Conservation (phyloP, 352 stramenopile genomes). For the Globisporangium solare region DNA sequence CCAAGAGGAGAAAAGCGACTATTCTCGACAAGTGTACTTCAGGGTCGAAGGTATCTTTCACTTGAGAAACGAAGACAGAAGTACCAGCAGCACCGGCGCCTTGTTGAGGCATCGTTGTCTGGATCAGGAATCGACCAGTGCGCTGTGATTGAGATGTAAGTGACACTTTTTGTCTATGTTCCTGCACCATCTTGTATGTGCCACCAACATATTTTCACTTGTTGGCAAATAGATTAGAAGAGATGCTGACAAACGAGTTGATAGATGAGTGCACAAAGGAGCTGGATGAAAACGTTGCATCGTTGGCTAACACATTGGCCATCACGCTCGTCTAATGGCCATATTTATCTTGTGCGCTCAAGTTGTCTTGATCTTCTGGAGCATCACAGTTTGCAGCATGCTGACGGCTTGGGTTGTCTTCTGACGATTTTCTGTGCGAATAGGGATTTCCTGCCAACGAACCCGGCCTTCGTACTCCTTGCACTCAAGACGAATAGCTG, state of each 20-base stretch:
- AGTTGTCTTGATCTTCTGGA: not conserved
- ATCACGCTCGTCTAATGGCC: conserved; percentile 18
- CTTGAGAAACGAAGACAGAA: conserved; percentile 49
- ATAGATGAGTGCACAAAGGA: conserved; percentile 22
- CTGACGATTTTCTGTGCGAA: conserved; percentile 36
- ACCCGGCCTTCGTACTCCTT: conserved; percentile 19
- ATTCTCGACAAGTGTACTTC: conserved; percentile 14
- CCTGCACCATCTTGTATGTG: not conserved
- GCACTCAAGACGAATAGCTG: conserved; percentile 12
- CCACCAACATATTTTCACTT: not conserved
- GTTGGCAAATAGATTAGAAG: conserved; percentile 19
- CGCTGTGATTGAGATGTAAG: conserved; percentile 61
- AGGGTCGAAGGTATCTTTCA: conserved; percentile 7
- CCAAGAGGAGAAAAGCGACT: conserved; percentile 17
- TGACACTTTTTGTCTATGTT: not conserved
- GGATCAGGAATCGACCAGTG: conserved; percentile 54
- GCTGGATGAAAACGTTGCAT: conserved; percentile 23
- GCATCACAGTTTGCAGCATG: conserved; percentile 10
- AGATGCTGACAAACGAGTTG: conserved; percentile 33
- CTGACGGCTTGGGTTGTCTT: conserved; percentile 16
- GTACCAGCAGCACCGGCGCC: conserved; percentile 44
- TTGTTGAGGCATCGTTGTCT: conserved; percentile 52
- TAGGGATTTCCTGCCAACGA: conserved; percentile 27
- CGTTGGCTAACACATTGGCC: conserved; percentile 24
- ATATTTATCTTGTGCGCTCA: not conserved